Conservation (phyloP, 371 early-diverging fungal species). For the Mucor circinelloides region DNA sequence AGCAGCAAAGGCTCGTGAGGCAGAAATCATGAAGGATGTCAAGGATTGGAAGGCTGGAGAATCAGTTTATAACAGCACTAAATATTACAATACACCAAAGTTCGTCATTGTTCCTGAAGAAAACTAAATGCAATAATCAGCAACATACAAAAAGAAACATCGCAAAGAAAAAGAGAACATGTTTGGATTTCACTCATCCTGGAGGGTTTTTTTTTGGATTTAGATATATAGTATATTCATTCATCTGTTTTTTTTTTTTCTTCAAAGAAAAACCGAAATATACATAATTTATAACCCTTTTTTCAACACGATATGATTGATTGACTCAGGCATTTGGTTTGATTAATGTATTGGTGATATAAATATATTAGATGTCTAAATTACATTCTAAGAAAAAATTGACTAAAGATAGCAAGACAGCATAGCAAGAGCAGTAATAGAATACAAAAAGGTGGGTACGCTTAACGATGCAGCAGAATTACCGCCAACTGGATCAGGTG, state of each 20-base stretch:
- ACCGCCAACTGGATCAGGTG: constrained; percentile 14
- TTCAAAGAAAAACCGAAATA: not conserved
- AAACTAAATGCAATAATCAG: constrained; percentile 26
- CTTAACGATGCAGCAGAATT: constrained; percentile 2
- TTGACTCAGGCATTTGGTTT: not conserved
- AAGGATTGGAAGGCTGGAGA: constrained; percentile 77
- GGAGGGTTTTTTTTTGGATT: not conserved
- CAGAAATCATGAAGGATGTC: constrained; percentile 87
- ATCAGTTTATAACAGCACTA: constrained; percentile 84
- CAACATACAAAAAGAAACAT: not conserved
- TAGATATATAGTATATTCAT: constrained; percentile 1
- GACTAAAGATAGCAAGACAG: not conserved
- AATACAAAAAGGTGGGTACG: not conserved
- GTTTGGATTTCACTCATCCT: not conserved
- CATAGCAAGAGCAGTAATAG: not conserved
- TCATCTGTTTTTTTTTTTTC: not conserved
- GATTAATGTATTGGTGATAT: not conserved
- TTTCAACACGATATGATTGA: not conserved
- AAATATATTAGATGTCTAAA: not conserved
- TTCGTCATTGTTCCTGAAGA: constrained; percentile 52
- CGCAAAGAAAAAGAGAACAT: not conserved
- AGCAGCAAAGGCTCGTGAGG: constrained; percentile 78
- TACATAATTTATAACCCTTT: not conserved
- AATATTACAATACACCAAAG: constrained; percentile 73
- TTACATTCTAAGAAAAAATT: not conserved